Percentiles rank a stretch among this genome's conserved stretches.
Evolutionary conservation across 2,329 filamentous ascomycete species (phyloP).

Genomic region (Neophaeococcomyces mojaviensis): DNA sequence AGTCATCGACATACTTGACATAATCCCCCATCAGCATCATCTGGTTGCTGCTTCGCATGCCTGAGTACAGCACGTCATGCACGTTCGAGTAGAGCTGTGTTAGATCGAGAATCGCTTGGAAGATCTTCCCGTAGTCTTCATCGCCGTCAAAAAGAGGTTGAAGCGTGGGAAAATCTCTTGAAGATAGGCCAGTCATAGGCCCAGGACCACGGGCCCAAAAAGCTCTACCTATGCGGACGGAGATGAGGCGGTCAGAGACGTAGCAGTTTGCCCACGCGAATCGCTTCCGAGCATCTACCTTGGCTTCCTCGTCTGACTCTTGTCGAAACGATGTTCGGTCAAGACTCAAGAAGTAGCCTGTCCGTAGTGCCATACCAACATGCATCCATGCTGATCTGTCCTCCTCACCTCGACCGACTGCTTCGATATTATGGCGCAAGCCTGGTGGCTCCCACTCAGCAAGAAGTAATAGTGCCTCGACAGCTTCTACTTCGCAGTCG

Average conservation of each 20-base stretch:
- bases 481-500: conserved; percentile 61
- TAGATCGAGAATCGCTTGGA: conserved; percentile 63
- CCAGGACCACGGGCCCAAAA: conserved; percentile 69
- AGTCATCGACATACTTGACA: conserved; percentile 69
- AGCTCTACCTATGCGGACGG: conserved; percentile 62
- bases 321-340: conserved; percentile 61
- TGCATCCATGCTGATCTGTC: conserved; percentile 73
- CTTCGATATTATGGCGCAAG: conserved; percentile 50
- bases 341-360: conserved; percentile 62
- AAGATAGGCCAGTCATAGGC: conserved; percentile 56
- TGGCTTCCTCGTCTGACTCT: conserved; percentile 51
- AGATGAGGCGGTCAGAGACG: conserved; percentile 60
- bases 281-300: conserved; percentile 54
- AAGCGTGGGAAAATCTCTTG: conserved; percentile 61
- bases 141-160: conserved; percentile 51
- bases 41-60: conserved; percentile 61
- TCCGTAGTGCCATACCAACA: conserved; percentile 60
- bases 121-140: conserved; percentile 61
- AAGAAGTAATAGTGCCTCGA: conserved; percentile 61
- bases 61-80: conserved; percentile 66
- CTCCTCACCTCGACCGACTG: conserved; percentile 64
- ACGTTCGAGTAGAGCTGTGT: conserved; percentile 68
- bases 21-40: conserved; percentile 65
- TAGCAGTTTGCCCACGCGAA: conserved; percentile 65
- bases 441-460: conserved; percentile 68